Evolutionary conservation across 495 filamentous ascomycete species (phyloP).

Genomic region (Neurospora sp.): DNA sequence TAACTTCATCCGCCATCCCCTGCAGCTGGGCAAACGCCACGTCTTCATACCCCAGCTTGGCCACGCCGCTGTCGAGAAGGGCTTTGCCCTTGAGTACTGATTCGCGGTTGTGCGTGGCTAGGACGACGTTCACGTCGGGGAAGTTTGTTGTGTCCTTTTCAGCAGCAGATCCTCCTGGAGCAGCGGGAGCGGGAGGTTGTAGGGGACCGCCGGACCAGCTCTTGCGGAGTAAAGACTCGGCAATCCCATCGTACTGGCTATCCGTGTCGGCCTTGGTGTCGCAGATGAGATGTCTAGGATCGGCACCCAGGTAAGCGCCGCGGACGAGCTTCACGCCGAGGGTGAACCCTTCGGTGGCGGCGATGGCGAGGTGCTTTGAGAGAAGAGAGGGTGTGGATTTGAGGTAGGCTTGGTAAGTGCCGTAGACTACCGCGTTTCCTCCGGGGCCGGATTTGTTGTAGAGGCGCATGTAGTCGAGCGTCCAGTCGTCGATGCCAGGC

Average conservation of each 20-base stretch:
- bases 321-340: conserved; percentile 87
- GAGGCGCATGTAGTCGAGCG: conserved; percentile 60
- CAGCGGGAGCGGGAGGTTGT: conserved; percentile 13
- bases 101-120: conserved; percentile 87
- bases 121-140: conserved; percentile 58
- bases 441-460: conserved; percentile 50
- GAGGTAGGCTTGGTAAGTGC: conserved; percentile 75
- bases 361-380: conserved; percentile 53
- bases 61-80: conserved; percentile 18
- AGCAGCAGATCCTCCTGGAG: conserved; percentile 18
- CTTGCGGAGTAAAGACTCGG: conserved; percentile 26
- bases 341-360: conserved; percentile 59
- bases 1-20: conserved; percentile 96
- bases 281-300: conserved; percentile 70
- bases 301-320: conserved; percentile 77
- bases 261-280: conserved; percentile 73
- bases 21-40: conserved; percentile 83
- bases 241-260: conserved; percentile 28
- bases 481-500: conserved; percentile 78
- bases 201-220: conserved; percentile 43
- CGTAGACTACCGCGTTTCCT: conserved; percentile 47
- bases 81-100: conserved; percentile 62
- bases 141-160: conserved; percentile 32
- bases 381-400: conserved; percentile 58
- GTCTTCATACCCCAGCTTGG: conserved; percentile 36